These are phyloP conservation scores for Carnegiea gigantea DNA, from an alignment of 179 eudicot genomes.

Conservation along the genomic window DNA sequence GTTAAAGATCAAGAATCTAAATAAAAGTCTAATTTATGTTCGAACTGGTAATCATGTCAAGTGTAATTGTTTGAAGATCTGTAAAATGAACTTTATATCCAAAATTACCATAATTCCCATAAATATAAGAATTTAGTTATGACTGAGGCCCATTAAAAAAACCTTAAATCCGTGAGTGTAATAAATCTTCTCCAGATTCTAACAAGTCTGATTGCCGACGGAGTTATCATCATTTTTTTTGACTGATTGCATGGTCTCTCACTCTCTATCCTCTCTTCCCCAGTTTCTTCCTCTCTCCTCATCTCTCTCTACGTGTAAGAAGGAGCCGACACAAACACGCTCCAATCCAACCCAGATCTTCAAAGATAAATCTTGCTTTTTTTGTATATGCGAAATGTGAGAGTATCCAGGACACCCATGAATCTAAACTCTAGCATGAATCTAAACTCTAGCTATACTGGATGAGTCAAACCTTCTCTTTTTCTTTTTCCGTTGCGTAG, in stretches of 20 bases:
- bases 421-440: conserved; percentile 12
- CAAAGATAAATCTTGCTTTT: neutral
- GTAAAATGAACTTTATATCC: too few species aligned
- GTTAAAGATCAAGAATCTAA: too few species aligned
- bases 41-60: too few species aligned
- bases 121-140: too few species aligned
- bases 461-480: neutral
- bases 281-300: neutral
- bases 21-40: too few species aligned
- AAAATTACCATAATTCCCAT: too few species aligned
- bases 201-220: neutral
- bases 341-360: neutral
- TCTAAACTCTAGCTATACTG: conserved; percentile 8
- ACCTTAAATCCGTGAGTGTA: neutral
- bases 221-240: neutral
- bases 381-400: neutral
- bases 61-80: too few species aligned
- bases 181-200: neutral
- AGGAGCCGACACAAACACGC: neutral
- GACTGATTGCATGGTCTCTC: neutral
- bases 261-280: neutral
- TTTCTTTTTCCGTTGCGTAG: neutral
- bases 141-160: too few species aligned
- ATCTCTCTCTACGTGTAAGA: neutral
- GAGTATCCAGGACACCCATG: neutral